Evolutionary conservation across 805 yeast genomes (phyloP), one percentile per base, ranked within the genome.

Genomic region (Ogataea angusta): DNA sequence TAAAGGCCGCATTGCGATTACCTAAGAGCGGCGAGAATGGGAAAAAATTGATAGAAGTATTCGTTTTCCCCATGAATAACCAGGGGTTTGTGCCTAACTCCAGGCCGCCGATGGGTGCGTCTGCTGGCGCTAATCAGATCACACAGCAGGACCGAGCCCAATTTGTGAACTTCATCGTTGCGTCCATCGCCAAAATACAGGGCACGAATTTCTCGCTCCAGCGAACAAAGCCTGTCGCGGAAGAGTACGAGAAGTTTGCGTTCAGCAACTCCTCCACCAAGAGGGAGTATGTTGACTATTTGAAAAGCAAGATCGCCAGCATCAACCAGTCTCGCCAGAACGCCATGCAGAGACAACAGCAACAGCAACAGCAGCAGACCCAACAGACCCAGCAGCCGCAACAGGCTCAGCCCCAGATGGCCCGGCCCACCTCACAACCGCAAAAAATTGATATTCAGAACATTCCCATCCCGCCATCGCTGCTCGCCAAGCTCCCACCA

Each of bases 191-290:
- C 27, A 59, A 60, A 34, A 52, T 62, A 15, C 66, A 62, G 38
- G 68, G 68, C 2, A 45, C 53, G 15, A 50, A 38, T 25, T 62
- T 61, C 22, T 51, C 57, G 8, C 39, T 51, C 17, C 68, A 64
- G 36, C 73, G 69, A 49, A 64, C 75, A 51, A 73, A 71, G 51
- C 62, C 70, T 3, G 68, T 79, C 51, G 88, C 89, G 4, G 82
- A 78, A 51, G 86, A 82, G 53, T 82, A 80, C 50, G 93, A 84
- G 56, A 75, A 78, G 43, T 77, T 71, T 50, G 75, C 87, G 17
- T 83, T 72, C 56, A 69, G 72, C 41, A 78, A 78, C 42, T 70
- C 86, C 10, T 69, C 70, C 8, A 67, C 76, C 15, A 76, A 78
- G 49, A 76, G 73, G 38, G 80, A 79, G 45, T 84, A 84, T 54